Percentiles rank a stretch among this genome's conserved stretches.
These are phyloP conservation scores for Metschnikowia koreensis DNA, from an alignment of 805 yeast species.

Conservation along the genomic window DNA sequence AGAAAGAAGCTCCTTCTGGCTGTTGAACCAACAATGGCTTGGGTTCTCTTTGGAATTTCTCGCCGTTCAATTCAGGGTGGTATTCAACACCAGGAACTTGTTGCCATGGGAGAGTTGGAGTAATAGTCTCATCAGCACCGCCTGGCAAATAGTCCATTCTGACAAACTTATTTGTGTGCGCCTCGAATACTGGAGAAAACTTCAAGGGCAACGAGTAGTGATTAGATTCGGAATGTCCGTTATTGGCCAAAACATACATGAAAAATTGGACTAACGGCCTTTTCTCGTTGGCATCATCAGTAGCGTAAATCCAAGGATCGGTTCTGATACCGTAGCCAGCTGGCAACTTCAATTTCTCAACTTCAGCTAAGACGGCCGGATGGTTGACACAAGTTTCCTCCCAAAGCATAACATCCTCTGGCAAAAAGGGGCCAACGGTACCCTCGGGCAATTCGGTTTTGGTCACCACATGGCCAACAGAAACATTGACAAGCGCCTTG, in stretches of 20 bases:
- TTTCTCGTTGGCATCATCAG: conserved; percentile 60
- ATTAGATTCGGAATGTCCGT: conserved; percentile 66
- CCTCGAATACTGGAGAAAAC: conserved; percentile 71
- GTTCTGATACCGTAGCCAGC: conserved; percentile 51
- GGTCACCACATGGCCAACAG: conserved; percentile 60
- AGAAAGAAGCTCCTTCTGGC: conserved; percentile 79
- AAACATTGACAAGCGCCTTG: conserved; percentile 70
- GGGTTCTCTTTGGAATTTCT: conserved; percentile 48
- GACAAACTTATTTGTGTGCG: conserved; percentile 55
- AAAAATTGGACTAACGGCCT: conserved; percentile 69
- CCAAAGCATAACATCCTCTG: conserved; percentile 56
- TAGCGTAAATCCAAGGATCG: conserved; percentile 88
- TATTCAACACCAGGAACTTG: conserved; percentile 64
- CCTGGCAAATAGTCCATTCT: conserved; percentile 75
- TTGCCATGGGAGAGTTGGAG: conserved; percentile 61
- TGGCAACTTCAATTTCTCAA: conserved; percentile 66
- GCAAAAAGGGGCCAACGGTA: conserved; percentile 67
- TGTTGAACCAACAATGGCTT: conserved; percentile 69
- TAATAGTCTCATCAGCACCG: conserved; percentile 61
- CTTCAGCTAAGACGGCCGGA: conserved; percentile 60
- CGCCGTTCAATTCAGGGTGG: conserved; percentile 67
- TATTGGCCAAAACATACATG: conserved; percentile 66
- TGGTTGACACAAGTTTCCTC: conserved; percentile 52
- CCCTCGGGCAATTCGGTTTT: conserved; percentile 57
- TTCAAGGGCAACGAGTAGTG: conserved; percentile 73